These are phyloP conservation scores for Parachlorella kessleri DNA, from an alignment of 139 green algal genomes.

Conservation along the genomic window DNA sequence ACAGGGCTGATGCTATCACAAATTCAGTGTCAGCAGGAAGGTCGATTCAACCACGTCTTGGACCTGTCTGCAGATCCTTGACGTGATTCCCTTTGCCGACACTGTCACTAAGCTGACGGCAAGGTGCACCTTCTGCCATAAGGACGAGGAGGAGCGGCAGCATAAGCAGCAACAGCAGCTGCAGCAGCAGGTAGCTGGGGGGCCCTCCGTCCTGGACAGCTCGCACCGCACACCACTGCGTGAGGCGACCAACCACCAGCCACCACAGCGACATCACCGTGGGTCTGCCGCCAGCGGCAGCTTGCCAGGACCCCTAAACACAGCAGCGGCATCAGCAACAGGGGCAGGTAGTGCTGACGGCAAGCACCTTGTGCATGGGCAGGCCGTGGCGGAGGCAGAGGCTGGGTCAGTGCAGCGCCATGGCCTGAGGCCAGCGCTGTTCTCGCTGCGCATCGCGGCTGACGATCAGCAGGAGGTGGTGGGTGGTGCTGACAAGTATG, in stretches of 20 bases:
- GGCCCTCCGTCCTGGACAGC: not conserved
- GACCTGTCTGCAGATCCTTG: constrained; percentile 54
- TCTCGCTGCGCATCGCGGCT: constrained; percentile 71
- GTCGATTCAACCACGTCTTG: too few species aligned
- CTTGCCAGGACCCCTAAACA: too few species aligned
- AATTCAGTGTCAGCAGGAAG: too few species aligned
- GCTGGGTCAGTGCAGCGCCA: not conserved
- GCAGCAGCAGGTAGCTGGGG: constrained; percentile 7
- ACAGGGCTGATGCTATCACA: too few species aligned
- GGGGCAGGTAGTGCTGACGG: too few species aligned
- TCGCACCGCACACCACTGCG: not conserved
- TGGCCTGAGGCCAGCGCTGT: constrained; percentile 45
- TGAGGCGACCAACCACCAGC: not conserved
- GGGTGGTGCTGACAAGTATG: constrained; percentile 83
- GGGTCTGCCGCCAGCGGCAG: not conserved
- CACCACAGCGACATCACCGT: too few species aligned
- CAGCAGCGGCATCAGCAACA: too few species aligned
- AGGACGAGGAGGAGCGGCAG: constrained; percentile 32
- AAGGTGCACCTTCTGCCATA: constrained; percentile 66
- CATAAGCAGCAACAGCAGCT: too few species aligned
- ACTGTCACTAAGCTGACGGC: constrained; percentile 73
- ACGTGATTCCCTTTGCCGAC: constrained; percentile 82
- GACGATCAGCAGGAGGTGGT: constrained; percentile 69
- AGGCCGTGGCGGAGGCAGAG: not conserved
- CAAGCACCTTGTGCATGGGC: too few species aligned